A percentile compares a stretch with the other conserved stretches of the same genome.
phyloP scores from a whole-genome alignment of 2,329 filamentous ascomycete genomes.

The Didymella lethalis region DNA sequence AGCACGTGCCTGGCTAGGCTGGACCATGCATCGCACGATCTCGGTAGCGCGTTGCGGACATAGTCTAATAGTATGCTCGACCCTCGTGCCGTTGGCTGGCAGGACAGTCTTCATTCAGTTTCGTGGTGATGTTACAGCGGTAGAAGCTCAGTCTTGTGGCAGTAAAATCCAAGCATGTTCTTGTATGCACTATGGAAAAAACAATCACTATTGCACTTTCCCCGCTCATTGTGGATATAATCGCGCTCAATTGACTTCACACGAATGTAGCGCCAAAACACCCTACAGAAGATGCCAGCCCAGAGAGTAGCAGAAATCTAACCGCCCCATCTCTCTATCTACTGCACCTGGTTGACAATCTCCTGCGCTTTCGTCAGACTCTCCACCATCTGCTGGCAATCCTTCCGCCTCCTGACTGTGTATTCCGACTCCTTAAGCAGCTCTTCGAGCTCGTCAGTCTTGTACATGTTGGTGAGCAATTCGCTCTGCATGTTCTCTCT shows the following conservation, averaged over 20 bases:
- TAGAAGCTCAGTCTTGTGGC: no score
- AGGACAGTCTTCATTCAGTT: no score
- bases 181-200: no score
- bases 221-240: slow-evolving; percentile 13
- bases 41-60: no score
- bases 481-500: slow-evolving; percentile 99
- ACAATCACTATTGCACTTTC: neutral
- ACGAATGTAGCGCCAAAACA: slow-evolving; percentile 31
- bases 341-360: slow-evolving; percentile 81
- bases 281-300: slow-evolving; percentile 33
- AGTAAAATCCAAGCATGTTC: no score
- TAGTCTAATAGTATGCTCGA: no score
- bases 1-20: no score
- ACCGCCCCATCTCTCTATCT: slow-evolving; percentile 19
- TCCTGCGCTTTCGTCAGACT: slow-evolving; percentile 87
- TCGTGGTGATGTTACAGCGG: neutral
- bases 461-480: slow-evolving; percentile 97
- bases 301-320: slow-evolving; percentile 24
- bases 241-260: slow-evolving; percentile 23
- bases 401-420: slow-evolving; percentile 91
- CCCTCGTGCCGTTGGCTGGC: no score
- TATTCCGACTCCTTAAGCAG: slow-evolving; percentile 98
- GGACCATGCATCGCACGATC: no score
- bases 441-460: slow-evolving; percentile 86
- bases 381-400: slow-evolving; percentile 99